Conservation (phyloP, 1,284 basidiomycete species). For the Coniferiporia sulphurascens region DNA sequence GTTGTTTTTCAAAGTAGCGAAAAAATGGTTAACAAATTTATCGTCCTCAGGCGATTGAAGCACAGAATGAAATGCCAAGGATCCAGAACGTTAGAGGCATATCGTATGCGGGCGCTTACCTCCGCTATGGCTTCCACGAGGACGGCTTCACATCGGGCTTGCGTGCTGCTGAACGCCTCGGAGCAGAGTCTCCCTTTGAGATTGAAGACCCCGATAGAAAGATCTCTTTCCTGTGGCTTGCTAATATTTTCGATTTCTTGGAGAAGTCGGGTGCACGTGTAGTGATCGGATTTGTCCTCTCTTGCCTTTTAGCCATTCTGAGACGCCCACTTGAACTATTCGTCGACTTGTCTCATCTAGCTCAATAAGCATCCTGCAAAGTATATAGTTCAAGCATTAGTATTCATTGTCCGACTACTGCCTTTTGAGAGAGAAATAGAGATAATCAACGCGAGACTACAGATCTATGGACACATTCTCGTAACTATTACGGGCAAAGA, state of each 20-base stretch:
- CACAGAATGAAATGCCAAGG: conserved; percentile 46
- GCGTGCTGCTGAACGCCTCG: conserved; percentile 32
- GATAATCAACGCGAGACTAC: not conserved
- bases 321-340: conserved; percentile 4
- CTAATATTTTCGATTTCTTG: conserved; percentile 29
- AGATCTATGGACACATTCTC: not conserved
- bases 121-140: conserved; percentile 78
- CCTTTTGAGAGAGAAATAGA: too few species aligned
- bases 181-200: conserved; percentile 27
- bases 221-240: conserved; percentile 21
- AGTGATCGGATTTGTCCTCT: conserved; percentile 17
- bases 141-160: conserved; percentile 73
- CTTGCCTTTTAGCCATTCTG: conserved; percentile 17
- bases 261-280: conserved; percentile 27
- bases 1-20: not conserved
- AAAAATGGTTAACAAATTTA: not conserved
- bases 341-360: conserved; percentile 12
- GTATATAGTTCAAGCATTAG: too few species aligned
- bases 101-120: conserved; percentile 76
- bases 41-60: conserved; percentile 42
- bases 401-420: too few species aligned
- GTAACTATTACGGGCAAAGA: not conserved
- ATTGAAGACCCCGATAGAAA: conserved; percentile 26
- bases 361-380: not conserved
- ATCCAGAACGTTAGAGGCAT: conserved; percentile 68